These are phyloP conservation scores for Colletotrichum destructivum DNA, from an alignment of 2,329 filamentous ascomycete species.

Conservation along the genomic window DNA sequence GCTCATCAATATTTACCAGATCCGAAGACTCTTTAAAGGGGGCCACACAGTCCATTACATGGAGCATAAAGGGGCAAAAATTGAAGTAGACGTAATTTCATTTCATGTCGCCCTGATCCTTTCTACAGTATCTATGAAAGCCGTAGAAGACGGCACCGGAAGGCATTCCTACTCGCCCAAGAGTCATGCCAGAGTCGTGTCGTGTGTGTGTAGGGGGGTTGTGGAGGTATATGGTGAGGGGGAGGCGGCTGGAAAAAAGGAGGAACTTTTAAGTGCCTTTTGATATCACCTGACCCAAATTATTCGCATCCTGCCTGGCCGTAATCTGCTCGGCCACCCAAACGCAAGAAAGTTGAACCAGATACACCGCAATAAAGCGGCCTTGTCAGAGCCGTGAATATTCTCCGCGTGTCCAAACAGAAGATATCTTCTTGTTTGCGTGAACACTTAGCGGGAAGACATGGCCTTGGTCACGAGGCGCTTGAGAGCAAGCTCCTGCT, in stretches of 20 bases:
- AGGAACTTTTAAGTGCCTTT: constrained; percentile 45
- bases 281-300: constrained; percentile 43
- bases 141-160: constrained; percentile 41
- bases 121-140: constrained; percentile 45
- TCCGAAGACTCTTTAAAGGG: too few relatives aligned
- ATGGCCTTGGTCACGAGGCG: constrained; percentile 98
- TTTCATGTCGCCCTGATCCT: constrained; percentile 45
- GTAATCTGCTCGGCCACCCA: constrained; percentile 40
- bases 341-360: constrained; percentile 43
- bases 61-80: too few relatives aligned
- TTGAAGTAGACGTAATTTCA: constrained; percentile 44
- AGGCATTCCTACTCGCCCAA: constrained; percentile 39
- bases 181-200: constrained; percentile 39
- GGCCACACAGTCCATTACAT: too few relatives aligned
- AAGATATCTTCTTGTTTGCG: constrained; percentile 17
- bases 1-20: too few relatives aligned
- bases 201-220: constrained; percentile 35
- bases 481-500: constrained; percentile 99
- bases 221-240: constrained; percentile 39
- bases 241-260: constrained; percentile 41
- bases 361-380: constrained; percentile 48
- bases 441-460: constrained; percentile 81
- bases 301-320: constrained; percentile 44
- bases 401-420: constrained; percentile 22
- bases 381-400: constrained; percentile 37